These are phyloP conservation scores for Yarrowia sp. DNA, from an alignment of 805 yeast genomes.

Conservation along the genomic window DNA sequence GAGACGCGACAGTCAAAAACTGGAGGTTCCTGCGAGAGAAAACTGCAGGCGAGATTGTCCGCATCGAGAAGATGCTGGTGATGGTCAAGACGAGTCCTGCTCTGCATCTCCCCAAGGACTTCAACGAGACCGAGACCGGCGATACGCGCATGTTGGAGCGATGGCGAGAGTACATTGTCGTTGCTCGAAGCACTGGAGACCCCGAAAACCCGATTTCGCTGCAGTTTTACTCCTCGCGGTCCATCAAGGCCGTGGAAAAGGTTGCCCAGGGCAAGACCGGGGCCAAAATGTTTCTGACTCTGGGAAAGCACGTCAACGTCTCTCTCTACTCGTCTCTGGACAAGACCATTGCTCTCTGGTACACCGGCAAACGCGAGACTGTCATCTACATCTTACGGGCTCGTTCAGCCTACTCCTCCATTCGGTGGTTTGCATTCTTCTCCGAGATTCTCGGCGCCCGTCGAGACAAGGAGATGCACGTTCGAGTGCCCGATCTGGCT, in stretches of 20 bases:
- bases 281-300: conserved; percentile 33
- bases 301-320: conserved; percentile 41
- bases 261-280: conserved; percentile 29
- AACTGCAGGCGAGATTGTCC: conserved; percentile 57
- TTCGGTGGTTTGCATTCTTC: conserved; percentile 64
- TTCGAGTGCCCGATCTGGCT: conserved; percentile 49
- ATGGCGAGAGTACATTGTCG: conserved; percentile 79
- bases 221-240: conserved; percentile 57
- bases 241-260: conserved; percentile 37
- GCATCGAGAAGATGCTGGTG: conserved; percentile 67
- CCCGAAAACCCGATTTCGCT: conserved; percentile 52
- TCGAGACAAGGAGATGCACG: conserved; percentile 36
- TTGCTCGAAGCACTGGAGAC: conserved; percentile 61
- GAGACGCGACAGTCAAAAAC: conserved; percentile 7
- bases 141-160: conserved; percentile 61
- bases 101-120: conserved; percentile 39
- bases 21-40: conserved; percentile 29
- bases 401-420: conserved; percentile 52
- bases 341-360: conserved; percentile 60
- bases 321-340: conserved; percentile 65
- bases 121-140: conserved; percentile 51
- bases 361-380: conserved; percentile 30
- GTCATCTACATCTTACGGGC: conserved; percentile 56
- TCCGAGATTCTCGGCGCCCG: conserved; percentile 46
- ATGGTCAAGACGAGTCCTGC: conserved; percentile 47